phyloP scores from a whole-genome alignment of 345 rosid species.

The Moringa oleifera region DNA sequence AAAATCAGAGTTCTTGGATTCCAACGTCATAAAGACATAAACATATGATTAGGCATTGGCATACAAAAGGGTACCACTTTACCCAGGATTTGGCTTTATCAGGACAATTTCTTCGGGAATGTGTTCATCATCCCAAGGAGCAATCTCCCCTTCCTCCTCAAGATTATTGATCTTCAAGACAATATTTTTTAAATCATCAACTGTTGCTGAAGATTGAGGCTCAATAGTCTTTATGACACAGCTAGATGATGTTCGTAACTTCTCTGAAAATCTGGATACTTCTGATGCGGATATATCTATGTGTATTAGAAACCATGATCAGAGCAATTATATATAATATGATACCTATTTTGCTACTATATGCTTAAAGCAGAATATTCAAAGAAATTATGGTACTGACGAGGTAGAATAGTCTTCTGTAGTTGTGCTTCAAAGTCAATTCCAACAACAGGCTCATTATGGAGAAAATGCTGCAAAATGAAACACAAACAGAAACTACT shows the following conservation, averaged over 20 bases:
- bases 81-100: constrained; percentile 76
- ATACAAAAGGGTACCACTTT: constrained; percentile 22
- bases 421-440: constrained; percentile 87
- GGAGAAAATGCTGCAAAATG: constrained; percentile 63
- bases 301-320: constrained; percentile 14
- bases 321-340: constrained; percentile 1
- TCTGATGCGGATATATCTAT: constrained; percentile 73
- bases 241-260: constrained; percentile 61
- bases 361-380: neutral
- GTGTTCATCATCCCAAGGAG: constrained; percentile 84
- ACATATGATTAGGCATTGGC: constrained; percentile 1
- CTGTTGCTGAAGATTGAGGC: constrained; percentile 58
- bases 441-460: constrained; percentile 79
- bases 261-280: constrained; percentile 72
- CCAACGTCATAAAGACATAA: neutral
- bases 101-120: constrained; percentile 80
- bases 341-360: constrained; percentile 21
- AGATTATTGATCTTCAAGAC: constrained; percentile 47
- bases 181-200: constrained; percentile 57
- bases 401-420: constrained; percentile 77
- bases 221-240: constrained; percentile 85
- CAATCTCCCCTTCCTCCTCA: constrained; percentile 52
- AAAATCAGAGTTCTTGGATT: neutral
- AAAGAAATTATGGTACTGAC: constrained; percentile 39
- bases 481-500: constrained; percentile 5